Percentiles rank a stretch among this genome's conserved stretches.
Evolutionary conservation across 768 basidiomycete genomes (phyloP).

Genomic region (Phaeotremella skinneri): DNA sequence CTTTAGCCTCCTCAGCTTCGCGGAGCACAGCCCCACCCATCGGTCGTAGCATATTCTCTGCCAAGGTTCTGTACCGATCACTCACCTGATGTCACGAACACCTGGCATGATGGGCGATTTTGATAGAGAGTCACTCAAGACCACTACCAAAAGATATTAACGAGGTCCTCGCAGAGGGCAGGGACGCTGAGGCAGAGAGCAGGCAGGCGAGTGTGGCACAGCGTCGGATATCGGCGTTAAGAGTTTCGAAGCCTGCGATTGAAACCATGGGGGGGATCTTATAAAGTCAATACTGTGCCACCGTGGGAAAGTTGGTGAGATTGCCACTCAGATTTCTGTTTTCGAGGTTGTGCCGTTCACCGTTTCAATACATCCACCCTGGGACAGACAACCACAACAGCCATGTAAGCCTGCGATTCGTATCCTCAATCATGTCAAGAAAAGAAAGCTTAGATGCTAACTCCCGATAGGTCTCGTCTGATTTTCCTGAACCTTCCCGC

Average conservation of each 20-base stretch:
- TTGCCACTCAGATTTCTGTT: neutral
- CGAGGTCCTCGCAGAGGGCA: neutral
- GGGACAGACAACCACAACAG: too few relatives aligned
- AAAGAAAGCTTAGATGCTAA: too few relatives aligned
- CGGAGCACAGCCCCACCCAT: too few relatives aligned
- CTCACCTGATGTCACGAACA: constrained; percentile 57
- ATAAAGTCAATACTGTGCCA: neutral
- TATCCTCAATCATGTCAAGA: too few relatives aligned
- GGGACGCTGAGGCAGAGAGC: neutral
- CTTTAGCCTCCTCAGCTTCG: too few relatives aligned
- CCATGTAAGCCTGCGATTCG: too few relatives aligned
- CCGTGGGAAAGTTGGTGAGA: constrained; percentile 1
- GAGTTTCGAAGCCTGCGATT: neutral
- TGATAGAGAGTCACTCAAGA: constrained; percentile 18
- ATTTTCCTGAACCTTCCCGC: constrained; percentile 49
- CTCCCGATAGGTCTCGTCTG: constrained; percentile 45
- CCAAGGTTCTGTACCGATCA: too few relatives aligned
- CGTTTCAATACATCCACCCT: too few relatives aligned
- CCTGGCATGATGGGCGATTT: constrained; percentile 55
- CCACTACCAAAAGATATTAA: neutral
- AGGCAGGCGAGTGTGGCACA: constrained; percentile 2
- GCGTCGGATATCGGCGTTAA: neutral
- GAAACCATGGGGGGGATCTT: neutral
- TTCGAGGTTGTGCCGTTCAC: neutral
- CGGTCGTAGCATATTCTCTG: too few relatives aligned